Evolutionary conservation across 1,284 basidiomycete genomes (phyloP).

Genomic region (Puccinia horiana): DNA sequence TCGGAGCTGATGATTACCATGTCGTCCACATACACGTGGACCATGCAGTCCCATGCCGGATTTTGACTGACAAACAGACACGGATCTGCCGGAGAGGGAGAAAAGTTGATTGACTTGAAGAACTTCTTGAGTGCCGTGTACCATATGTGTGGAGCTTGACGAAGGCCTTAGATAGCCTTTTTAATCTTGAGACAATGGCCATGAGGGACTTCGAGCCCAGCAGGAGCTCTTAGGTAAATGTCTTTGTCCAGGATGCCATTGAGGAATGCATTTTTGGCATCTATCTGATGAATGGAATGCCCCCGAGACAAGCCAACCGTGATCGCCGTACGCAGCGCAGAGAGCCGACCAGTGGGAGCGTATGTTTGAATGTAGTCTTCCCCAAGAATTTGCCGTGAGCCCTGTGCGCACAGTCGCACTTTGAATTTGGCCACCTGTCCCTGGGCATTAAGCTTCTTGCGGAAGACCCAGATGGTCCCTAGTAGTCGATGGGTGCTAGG

Average conservation of each 20-base stretch:
- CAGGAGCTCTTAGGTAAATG: too few relatives aligned
- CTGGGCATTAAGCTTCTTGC: too few relatives aligned
- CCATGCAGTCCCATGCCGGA: neutral
- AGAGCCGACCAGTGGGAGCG: neutral
- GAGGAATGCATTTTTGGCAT: neutral
- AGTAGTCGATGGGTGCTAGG: neutral
- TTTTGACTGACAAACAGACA: neutral
- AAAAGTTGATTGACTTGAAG: neutral
- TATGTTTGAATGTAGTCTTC: neutral
- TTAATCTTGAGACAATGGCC: neutral
- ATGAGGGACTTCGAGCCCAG: too few relatives aligned
- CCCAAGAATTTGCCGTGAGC: too few relatives aligned
- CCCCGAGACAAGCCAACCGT: too few relatives aligned
- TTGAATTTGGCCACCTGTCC: neutral
- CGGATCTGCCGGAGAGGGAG: too few relatives aligned
- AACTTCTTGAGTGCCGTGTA: neutral
- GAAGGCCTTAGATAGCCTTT: conserved; percentile 16
- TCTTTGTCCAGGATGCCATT: too few relatives aligned
- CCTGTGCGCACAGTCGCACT: too few relatives aligned
- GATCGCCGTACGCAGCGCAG: too few relatives aligned
- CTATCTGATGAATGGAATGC: too few relatives aligned
- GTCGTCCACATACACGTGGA: conserved; percentile 17
- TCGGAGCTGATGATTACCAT: conserved; percentile 19
- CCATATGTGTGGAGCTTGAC: conserved; percentile 6
- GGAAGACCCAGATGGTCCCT: conserved; percentile 5